phyloP scores from a whole-genome alignment of 202 grass and related monocot genomes.

The Carex sylvatica region DNA sequence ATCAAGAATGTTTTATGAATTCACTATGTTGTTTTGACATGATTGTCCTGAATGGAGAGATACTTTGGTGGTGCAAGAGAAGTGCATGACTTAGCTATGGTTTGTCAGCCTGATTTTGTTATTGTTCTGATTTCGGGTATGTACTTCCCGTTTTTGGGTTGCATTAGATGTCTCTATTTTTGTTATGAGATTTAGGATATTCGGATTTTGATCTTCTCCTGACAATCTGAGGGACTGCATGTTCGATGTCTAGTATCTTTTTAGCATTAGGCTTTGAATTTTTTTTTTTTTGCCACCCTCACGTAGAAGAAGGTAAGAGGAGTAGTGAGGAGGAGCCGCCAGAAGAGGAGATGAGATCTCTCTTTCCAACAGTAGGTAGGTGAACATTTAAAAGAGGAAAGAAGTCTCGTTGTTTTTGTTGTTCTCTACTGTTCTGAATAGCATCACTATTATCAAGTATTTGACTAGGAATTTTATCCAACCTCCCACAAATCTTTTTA shows the following conservation, averaged over 20 bases:
- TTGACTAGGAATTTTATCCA: too few species aligned
- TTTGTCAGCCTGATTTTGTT: slow-evolving; percentile 50
- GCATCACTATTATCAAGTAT: too few species aligned
- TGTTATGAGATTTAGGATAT: slow-evolving; percentile 37
- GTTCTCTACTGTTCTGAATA: too few species aligned
- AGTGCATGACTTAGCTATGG: slow-evolving; percentile 53
- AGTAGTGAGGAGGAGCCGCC: too few species aligned
- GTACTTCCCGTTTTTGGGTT: slow-evolving; percentile 27
- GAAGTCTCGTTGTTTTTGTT: too few species aligned
- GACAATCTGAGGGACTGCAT: slow-evolving; percentile 73
- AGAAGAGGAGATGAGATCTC: too few species aligned
- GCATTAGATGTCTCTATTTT: slow-evolving; percentile 40
- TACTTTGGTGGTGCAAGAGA: slow-evolving; percentile 53
- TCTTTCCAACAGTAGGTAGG: too few species aligned
- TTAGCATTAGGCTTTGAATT: slow-evolving; percentile 41
- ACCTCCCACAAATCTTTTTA: too few species aligned
- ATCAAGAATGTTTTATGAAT: slow-evolving; percentile 41
- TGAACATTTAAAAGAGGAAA: too few species aligned
- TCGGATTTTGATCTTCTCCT: slow-evolving; percentile 36
- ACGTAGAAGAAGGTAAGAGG: too few species aligned
- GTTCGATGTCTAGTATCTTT: slow-evolving; percentile 70
- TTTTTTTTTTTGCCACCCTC: too few species aligned
- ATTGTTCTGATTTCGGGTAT: slow-evolving; percentile 40
- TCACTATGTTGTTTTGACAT: slow-evolving; percentile 41
- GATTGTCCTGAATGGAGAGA: slow-evolving; percentile 46